Conservation (phyloP, 495 filamentous ascomycete genomes). For the Penicillium ochrochloron region DNA sequence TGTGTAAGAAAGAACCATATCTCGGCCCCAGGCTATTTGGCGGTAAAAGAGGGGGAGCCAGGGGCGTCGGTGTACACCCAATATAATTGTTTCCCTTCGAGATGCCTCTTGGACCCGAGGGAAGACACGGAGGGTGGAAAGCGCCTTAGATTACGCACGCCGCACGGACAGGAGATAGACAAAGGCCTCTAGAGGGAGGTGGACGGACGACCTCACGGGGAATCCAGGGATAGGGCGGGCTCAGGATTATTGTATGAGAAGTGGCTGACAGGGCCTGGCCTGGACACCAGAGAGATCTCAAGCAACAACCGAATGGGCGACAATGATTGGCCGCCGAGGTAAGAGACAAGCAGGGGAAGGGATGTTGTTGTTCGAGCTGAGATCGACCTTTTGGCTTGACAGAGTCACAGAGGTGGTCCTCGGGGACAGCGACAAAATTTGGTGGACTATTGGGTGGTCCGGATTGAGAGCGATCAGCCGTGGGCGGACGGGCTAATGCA, state of each 20-base stretch:
- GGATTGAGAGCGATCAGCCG: slow-evolving; percentile 44
- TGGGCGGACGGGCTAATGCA: slow-evolving; percentile 41
- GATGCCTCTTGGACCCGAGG: slow-evolving; percentile 18
- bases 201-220: slow-evolving; percentile 17
- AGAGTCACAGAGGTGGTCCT: slow-evolving; percentile 19
- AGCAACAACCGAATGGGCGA: slow-evolving; percentile 8
- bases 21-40: slow-evolving; percentile 17
- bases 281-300: slow-evolving; percentile 19
- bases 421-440: slow-evolving; percentile 35
- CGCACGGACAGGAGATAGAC: slow-evolving; percentile 28
- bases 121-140: slow-evolving; percentile 12
- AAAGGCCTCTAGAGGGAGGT: neutral
- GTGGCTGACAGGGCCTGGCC: slow-evolving; percentile 15
- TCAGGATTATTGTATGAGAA: slow-evolving; percentile 4
- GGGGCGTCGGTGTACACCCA: slow-evolving; percentile 19
- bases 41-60: slow-evolving; percentile 16
- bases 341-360: slow-evolving; percentile 21
- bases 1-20: slow-evolving; percentile 30
- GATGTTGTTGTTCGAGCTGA: slow-evolving; percentile 8
- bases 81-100: slow-evolving; percentile 21
- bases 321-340: slow-evolving; percentile 31
- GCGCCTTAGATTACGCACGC: slow-evolving; percentile 27
- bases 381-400: slow-evolving; percentile 29
- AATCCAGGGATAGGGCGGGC: slow-evolving; percentile 35
- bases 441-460: slow-evolving; percentile 29